These are phyloP conservation scores for Lepidium sativum DNA, from an alignment of 345 rosid genomes.

Conservation along the genomic window DNA sequence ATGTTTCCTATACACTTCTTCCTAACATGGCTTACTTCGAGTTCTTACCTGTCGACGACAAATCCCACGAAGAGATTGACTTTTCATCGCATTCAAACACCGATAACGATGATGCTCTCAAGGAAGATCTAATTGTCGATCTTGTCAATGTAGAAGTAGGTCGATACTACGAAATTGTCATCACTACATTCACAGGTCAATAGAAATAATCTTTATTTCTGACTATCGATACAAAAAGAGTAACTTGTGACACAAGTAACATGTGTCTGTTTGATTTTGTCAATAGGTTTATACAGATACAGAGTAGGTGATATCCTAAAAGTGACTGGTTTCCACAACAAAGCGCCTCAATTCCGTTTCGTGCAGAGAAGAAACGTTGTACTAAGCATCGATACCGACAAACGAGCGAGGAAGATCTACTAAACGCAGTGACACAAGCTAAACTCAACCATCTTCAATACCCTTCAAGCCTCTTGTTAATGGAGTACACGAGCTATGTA, in stretches of 20 bases:
- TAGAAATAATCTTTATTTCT: neutral
- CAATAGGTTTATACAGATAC: conserved; percentile 68
- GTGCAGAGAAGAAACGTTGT: conserved; percentile 76
- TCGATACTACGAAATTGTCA: conserved; percentile 69
- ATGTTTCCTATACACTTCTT: conserved; percentile 84
- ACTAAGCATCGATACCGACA: conserved; percentile 80
- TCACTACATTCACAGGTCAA: conserved; percentile 83
- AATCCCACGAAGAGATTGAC: conserved; percentile 27
- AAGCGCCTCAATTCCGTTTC: conserved; percentile 81
- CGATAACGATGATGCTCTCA: conserved; percentile 43
- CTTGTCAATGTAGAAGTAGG: conserved; percentile 72
- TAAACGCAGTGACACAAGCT: conserved; percentile 71
- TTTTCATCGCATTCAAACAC: conserved; percentile 28
- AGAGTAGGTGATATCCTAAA: conserved; percentile 85
- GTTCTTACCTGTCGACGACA: conserved; percentile 65
- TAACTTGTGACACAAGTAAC: conserved; percentile 21
- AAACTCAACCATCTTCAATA: conserved; percentile 49
- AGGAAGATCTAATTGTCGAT: conserved; percentile 41
- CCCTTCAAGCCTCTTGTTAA: conserved; percentile 54
- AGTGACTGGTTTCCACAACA: conserved; percentile 76
- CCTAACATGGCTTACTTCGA: conserved; percentile 95
- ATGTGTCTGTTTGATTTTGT: neutral
- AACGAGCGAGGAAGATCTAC: conserved; percentile 86
- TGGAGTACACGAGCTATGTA: conserved; percentile 77
- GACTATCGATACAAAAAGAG: neutral